Evolutionary conservation across 108 stramenopile species (phyloP), one percentile per base, ranked within the genome.

Genomic region (Aurantiochytrium sp.): DNA sequence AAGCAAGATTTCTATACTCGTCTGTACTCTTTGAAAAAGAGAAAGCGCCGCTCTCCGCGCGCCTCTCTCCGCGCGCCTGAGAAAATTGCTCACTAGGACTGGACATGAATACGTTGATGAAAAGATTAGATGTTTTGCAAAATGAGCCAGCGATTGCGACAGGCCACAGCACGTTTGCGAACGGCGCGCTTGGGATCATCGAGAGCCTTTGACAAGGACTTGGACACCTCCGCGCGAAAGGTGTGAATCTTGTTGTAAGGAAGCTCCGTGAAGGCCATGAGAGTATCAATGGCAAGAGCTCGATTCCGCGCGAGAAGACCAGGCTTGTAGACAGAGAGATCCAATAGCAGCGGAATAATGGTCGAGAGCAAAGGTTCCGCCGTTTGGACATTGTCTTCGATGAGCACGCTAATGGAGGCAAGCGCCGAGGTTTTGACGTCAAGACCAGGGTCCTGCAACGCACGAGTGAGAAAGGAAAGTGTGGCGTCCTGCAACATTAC

Each of bases 121-220:
- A 72, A 29, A 2, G 19, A 42, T 42, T 83, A 83, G 25, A 83
- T 53, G 76, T 83, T 83, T 23, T 83, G 76, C 76, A 83, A 4
- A 23, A 83, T 83, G 25, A 83, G 76, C 76, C 76, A 83, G 12
- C 51, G 45, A 53, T 83, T 83, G 10, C 76, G 45, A 45, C 76
- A 83, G n/a, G 16, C 76, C 16, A 83, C 76, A 4, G 76, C 76
- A 12, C 76, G 45, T 6, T 23, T 55, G n/a, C 76, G 76, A 6
- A 83, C 51, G 19, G 76, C 49, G n/a, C 51, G 76, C 76, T 83
- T 83, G 45, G 76, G 76, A 23, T 83, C 76, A 83, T 83, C 76
- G 23, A 83, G 51, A 6, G 76, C 76, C 23, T 47, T 53, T 6
- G 45, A 12, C 18, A 83, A 35, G 10, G 49, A n/a, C 12, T 53